Conservation (phyloP, 257 asterid species). For the Euphrasia confusa region DNA sequence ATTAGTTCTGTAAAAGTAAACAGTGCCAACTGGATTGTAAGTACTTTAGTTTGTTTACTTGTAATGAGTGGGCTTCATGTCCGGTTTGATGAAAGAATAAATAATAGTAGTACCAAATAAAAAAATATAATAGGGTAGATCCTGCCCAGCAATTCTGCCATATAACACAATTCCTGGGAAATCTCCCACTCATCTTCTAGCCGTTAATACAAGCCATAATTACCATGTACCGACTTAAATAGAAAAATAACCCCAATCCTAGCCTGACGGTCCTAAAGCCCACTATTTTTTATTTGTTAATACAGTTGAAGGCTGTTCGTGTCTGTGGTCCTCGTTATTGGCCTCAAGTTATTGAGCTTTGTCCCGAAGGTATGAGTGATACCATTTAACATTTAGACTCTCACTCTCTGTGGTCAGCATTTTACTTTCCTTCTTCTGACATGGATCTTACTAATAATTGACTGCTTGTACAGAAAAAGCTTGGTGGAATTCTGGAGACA, state of each 20-base stretch:
- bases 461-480: constrained; percentile 60
- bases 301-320: constrained; percentile 85
- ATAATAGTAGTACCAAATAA: no score
- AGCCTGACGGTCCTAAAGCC: no score
- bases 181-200: no score
- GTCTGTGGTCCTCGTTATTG: constrained; percentile 99
- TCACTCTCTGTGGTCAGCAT: constrained; percentile 14
- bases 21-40: constrained; percentile 11
- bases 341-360: constrained; percentile 85
- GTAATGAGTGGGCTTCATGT: neutral
- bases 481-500: constrained; percentile 89
- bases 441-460: constrained; percentile 12
- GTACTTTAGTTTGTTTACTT: constrained; percentile 14
- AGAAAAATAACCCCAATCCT: no score
- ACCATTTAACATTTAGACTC: neutral
- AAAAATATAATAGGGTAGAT: no score
- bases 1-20: constrained; percentile 11
- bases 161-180: no score
- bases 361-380: constrained; percentile 60
- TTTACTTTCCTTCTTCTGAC: constrained; percentile 19
- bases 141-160: no score
- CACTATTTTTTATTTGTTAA: constrained; percentile 22
- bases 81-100: neutral
- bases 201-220: no score
- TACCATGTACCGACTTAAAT: no score